Evolutionary conservation across 1,284 basidiomycete species (phyloP).

Genomic region (Wolfiporia cocos): DNA sequence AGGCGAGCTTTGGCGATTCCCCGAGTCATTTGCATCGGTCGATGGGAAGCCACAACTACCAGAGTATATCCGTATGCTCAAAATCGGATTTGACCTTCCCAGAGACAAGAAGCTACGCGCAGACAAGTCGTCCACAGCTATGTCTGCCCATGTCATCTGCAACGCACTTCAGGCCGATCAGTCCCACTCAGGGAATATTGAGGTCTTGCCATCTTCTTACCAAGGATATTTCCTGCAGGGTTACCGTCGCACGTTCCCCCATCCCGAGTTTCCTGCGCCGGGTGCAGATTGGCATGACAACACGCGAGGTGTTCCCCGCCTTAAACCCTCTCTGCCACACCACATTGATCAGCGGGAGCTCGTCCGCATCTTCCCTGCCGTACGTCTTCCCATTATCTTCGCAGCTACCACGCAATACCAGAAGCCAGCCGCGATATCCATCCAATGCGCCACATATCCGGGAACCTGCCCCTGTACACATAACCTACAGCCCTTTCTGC

Average conservation of each 20-base stretch:
- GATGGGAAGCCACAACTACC: conserved; percentile 8
- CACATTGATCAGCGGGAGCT: conserved; percentile 12
- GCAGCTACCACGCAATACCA: conserved; percentile 7
- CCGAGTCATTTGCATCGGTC: background rate
- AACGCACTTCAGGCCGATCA: background rate
- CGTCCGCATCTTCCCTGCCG: conserved; percentile 16
- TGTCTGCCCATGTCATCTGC: background rate
- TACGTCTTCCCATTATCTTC: conserved; percentile 17
- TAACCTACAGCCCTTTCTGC: conserved; percentile 7
- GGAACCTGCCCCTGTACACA: conserved; percentile 2
- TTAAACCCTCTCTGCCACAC: conserved; percentile 6
- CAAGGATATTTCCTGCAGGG: conserved; percentile 14
- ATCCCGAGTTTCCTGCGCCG: conserved; percentile 16
- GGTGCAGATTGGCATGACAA: conserved; percentile 16
- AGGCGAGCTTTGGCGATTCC: conserved; percentile 18
- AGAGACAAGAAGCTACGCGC: background rate
- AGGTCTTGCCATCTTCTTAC: conserved; percentile 6
- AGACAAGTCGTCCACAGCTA: background rate
- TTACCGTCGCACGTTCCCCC: conserved; percentile 14
- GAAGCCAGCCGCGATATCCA: conserved; percentile 15
- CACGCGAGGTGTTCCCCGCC: conserved; percentile 11
- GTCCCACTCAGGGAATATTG: conserved; percentile 10
- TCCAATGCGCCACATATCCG: conserved; percentile 12
- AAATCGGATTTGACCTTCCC: conserved; percentile 15
- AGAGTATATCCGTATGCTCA: conserved; percentile 12